phyloP scores from a whole-genome alignment of 805 yeast species.

The Saccharomyces jurei region DNA sequence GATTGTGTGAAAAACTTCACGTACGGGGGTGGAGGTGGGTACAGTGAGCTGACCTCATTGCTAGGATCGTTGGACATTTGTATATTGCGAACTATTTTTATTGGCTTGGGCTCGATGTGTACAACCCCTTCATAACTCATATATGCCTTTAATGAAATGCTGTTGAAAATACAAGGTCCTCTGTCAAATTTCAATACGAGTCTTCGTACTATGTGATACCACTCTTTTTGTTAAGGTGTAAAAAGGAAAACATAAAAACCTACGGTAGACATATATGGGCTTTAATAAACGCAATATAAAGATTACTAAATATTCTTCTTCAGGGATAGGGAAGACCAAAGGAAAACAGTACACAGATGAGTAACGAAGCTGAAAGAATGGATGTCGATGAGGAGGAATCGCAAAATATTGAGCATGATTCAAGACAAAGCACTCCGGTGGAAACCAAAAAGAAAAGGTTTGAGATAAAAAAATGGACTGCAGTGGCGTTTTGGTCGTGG shows the following conservation, averaged over 20 bases:
- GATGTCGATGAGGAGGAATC: slow-evolving; percentile 17
- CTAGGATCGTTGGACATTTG: slow-evolving; percentile 10
- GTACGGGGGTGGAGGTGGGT: slow-evolving; percentile 92
- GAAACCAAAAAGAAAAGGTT: slow-evolving; percentile 55
- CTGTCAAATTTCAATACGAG: not conserved
- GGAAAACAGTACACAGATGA: not conserved
- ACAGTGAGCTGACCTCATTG: slow-evolving; percentile 54
- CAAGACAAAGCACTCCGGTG: not conserved
- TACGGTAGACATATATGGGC: not conserved
- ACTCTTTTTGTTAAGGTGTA: not conserved
- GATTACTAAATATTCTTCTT: not conserved
- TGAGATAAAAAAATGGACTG: slow-evolving; percentile 96
- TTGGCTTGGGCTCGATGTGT: not conserved
- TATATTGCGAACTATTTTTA: not conserved
- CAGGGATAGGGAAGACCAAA: not conserved
- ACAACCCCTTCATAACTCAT: not conserved
- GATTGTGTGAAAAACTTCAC: slow-evolving; percentile 63
- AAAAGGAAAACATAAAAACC: not conserved
- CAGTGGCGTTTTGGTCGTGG: slow-evolving; percentile 99
- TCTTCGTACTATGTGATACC: not conserved
- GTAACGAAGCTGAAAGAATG: slow-evolving; percentile 21
- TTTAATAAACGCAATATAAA: not conserved
- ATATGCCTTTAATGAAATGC: not conserved
- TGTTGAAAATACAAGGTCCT: not conserved
- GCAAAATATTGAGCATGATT: not conserved